A percentile compares a stretch with the other conserved stretches of the same genome.
Conservation (phyloP, 2,329 filamentous ascomycete species). For the Neofusicoccum umdonicola region DNA sequence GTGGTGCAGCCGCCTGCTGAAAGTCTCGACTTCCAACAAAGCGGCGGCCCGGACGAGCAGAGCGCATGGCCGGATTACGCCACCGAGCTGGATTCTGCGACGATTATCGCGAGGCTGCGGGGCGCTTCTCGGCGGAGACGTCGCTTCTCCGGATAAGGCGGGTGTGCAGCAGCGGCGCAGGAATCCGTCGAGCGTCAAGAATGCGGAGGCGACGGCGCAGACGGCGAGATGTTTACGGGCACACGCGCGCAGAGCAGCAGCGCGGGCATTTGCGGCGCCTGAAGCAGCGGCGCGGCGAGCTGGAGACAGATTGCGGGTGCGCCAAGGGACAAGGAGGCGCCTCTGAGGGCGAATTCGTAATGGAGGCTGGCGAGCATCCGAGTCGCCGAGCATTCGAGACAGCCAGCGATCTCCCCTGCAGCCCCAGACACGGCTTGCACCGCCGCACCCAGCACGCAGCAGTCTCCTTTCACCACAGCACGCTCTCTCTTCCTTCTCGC, state of each 20-base stretch:
- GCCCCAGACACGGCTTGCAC: slow-evolving; percentile 9
- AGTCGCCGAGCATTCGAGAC: slow-evolving; percentile 12
- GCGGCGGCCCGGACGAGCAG: too few species aligned
- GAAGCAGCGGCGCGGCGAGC: background rate
- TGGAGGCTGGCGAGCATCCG: background rate
- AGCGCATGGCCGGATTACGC: too few species aligned
- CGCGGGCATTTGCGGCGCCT: background rate
- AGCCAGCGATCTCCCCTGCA: slow-evolving; percentile 6
- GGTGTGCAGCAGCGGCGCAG: background rate
- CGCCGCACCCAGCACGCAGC: slow-evolving; percentile 10
- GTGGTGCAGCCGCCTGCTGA: too few species aligned
- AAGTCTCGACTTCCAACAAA: too few species aligned
- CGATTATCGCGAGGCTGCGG: background rate
- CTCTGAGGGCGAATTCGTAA: slow-evolving; percentile 15
- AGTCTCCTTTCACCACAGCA: slow-evolving; percentile 8
- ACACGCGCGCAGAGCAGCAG: background rate
- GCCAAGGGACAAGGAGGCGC: slow-evolving; percentile 11
- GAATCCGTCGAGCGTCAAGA: background rate
- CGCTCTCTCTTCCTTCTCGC: background rate
- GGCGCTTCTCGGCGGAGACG: background rate
- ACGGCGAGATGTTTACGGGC: background rate
- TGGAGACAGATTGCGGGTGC: background rate
- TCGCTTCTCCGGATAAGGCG: background rate
- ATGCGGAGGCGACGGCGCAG: background rate
- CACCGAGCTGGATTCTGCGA: background rate